Conservation (phyloP, 2,329 filamentous ascomycete genomes). For the Microascus cirrosus region DNA sequence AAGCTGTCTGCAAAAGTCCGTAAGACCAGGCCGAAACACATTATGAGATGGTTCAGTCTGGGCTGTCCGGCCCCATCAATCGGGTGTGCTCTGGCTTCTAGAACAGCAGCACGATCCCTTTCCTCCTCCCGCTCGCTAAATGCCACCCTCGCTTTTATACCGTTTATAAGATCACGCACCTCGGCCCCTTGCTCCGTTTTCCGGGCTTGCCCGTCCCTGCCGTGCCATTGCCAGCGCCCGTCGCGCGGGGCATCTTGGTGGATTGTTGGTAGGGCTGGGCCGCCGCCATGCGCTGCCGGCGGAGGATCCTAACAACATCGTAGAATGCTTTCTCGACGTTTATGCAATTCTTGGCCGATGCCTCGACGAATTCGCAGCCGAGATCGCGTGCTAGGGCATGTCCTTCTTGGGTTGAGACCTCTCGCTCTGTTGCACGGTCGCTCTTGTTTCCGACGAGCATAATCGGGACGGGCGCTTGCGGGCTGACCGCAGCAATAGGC, state of each 20-base stretch:
- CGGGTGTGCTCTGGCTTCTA: neutral
- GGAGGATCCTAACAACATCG: conserved; percentile 85
- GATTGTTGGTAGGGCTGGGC: conserved; percentile 7
- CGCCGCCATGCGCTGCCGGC: conserved; percentile 56
- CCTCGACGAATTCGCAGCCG: conserved; percentile 93
- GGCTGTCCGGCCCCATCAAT: neutral
- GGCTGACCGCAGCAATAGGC: conserved; percentile 48
- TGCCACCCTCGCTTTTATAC: neutral
- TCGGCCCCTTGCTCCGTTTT: conserved; percentile 18
- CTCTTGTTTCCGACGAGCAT: conserved; percentile 99
- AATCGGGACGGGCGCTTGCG: conserved; percentile 68
- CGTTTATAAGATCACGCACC: conserved; percentile 27
- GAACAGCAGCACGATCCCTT: neutral
- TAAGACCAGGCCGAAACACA: neutral
- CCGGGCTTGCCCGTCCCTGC: conserved; percentile 9
- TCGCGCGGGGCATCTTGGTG: neutral
- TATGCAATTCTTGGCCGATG: conserved; percentile 94
- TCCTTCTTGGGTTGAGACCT: conserved; percentile 94
- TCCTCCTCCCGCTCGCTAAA: neutral
- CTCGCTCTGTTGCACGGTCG: conserved; percentile 88
- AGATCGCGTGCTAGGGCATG: conserved; percentile 83
- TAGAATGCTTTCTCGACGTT: conserved; percentile 98
- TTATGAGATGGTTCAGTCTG: neutral
- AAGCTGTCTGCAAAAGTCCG: neutral
- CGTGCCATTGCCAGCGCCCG: conserved; percentile 14